Percentiles rank a stretch among this genome's conserved stretches.
Evolutionary conservation across 495 filamentous ascomycete genomes (phyloP).

Genomic region (Xylaria scruposa): DNA sequence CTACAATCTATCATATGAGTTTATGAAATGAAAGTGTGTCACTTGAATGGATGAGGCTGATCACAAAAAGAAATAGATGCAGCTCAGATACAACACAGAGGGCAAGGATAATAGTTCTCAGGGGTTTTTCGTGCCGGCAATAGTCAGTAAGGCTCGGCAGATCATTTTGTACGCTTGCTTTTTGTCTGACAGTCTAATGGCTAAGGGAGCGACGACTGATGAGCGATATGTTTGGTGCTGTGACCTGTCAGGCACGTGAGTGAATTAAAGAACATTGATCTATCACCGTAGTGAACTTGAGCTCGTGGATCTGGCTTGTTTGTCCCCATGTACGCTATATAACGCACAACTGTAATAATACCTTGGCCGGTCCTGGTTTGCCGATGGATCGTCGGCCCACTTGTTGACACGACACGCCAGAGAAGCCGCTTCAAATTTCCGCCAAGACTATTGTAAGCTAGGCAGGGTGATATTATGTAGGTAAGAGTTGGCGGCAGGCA

Average conservation of each 20-base stretch:
- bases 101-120: conserved; percentile 7
- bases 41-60: conserved; percentile 18
- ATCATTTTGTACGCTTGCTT: conserved; percentile 8
- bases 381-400: conserved; percentile 19
- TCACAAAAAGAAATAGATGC: conserved; percentile 20
- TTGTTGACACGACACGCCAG: conserved; percentile 9
- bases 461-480: conserved; percentile 11
- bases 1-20: conserved; percentile 14
- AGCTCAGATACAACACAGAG: not conserved
- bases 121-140: conserved; percentile 16
- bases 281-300: not conserved
- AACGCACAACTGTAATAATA: not conserved
- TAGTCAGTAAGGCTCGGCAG: conserved; percentile 21
- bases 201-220: not conserved
- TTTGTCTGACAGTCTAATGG: conserved; percentile 12
- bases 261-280: conserved; percentile 13
- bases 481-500: conserved; percentile 11
- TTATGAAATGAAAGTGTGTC: conserved; percentile 11
- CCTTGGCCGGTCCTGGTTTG: not conserved
- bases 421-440: conserved; percentile 18
- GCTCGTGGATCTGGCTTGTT: conserved; percentile 18
- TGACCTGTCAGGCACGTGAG: conserved; percentile 29
- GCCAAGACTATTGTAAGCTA: conserved; percentile 18
- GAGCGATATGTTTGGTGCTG: not conserved
- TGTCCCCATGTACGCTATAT: not conserved